A percentile compares a stretch with the other conserved stretches of the same genome.
Evolutionary conservation across 1,139 yeast genomes (phyloP).

Genomic region (Pichia sp.): DNA sequence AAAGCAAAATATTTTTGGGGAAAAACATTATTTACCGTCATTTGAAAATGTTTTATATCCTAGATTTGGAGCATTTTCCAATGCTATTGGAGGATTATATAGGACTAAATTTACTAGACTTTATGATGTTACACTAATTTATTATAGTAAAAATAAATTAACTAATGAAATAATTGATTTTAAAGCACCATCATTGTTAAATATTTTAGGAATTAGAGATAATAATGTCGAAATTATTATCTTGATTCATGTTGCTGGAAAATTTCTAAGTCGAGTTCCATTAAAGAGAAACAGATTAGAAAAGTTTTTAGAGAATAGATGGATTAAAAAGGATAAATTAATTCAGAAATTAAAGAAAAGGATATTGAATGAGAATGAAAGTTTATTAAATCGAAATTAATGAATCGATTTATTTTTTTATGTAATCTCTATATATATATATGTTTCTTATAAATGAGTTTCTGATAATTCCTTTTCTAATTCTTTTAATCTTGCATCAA

Average conservation of each 20-base stretch:
- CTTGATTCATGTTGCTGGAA: constrained; percentile 44
- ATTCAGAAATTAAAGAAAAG: constrained; percentile 33
- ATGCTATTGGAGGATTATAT: constrained; percentile 42
- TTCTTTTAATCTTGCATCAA: constrained; percentile 25
- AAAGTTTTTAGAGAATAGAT: constrained; percentile 62
- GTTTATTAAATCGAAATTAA: neutral
- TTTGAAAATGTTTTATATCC: constrained; percentile 59
- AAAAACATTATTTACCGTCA: constrained; percentile 46
- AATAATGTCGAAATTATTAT: constrained; percentile 35
- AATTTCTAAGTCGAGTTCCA: constrained; percentile 45
- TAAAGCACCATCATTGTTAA: constrained; percentile 48
- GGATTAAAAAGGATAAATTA: constrained; percentile 62
- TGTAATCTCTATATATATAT: neutral
- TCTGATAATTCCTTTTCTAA: constrained; percentile 55
- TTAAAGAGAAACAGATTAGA: constrained; percentile 48
- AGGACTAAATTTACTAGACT: constrained; percentile 35
- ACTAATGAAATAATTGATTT: constrained; percentile 13
- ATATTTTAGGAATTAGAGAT: constrained; percentile 42
- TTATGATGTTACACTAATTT: constrained; percentile 50
- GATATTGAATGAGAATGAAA: constrained; percentile 21
- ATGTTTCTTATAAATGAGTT: constrained; percentile 29
- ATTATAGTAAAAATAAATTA: constrained; percentile 27
- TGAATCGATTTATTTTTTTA: too few species aligned
- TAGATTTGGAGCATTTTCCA: constrained; percentile 47
- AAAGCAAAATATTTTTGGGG: constrained; percentile 45